Percentiles rank a stretch among this genome's conserved stretches.
phyloP scores from a whole-genome alignment of 495 filamentous ascomycete genomes.

The Hyaloscypha finlandica region DNA sequence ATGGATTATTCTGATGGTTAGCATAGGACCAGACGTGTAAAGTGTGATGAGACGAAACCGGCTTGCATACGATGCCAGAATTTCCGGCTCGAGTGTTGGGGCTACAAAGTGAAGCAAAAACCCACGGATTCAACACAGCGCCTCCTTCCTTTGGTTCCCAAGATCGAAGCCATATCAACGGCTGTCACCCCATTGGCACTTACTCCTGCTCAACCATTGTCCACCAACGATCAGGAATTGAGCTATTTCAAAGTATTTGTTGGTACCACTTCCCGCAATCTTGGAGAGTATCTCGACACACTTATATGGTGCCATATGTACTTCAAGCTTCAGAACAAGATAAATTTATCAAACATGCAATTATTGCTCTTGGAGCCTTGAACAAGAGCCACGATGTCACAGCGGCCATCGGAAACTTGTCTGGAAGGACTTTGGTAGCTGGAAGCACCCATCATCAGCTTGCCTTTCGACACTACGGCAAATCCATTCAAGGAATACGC shows the following conservation, averaged over 20 bases:
- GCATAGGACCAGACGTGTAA: too few species aligned
- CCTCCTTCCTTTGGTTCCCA: too few species aligned
- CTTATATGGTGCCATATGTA: not conserved
- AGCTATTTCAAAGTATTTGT: not conserved
- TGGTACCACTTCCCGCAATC: not conserved
- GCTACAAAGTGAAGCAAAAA: too few species aligned
- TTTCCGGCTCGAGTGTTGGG: too few species aligned
- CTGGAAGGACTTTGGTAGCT: not conserved
- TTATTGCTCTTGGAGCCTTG: slow-evolving; percentile 2
- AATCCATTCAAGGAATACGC: not conserved
- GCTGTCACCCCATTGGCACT: too few species aligned
- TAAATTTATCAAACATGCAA: not conserved
- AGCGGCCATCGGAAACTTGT: not conserved
- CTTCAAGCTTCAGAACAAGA: slow-evolving; percentile 8
- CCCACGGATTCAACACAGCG: too few species aligned
- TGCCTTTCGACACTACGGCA: not conserved
- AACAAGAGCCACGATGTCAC: not conserved
- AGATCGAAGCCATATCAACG: too few species aligned
- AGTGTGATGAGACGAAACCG: too few species aligned
- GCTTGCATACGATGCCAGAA: too few species aligned
- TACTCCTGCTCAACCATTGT: too few species aligned
- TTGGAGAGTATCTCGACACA: slow-evolving; percentile 5
- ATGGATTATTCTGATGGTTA: too few species aligned
- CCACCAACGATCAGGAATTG: not conserved
- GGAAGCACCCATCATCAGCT: too few species aligned